Evolutionary conservation across 768 basidiomycete genomes (phyloP).

Genomic region (Pisolithus orientalis): DNA sequence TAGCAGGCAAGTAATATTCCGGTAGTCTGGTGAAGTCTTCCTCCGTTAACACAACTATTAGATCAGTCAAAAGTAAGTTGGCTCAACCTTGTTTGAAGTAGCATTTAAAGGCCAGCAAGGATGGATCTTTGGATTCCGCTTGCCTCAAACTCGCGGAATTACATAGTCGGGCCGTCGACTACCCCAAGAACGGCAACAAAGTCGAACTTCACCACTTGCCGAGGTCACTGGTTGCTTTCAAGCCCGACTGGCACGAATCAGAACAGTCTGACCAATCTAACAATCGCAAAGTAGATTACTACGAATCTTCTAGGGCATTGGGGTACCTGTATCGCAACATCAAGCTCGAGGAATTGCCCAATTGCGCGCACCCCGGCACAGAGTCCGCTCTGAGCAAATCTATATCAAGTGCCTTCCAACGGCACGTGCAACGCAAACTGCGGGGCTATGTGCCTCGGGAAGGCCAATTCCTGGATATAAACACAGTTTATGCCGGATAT

Average conservation of each 20-base stretch:
- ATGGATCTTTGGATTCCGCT: constrained; percentile 51
- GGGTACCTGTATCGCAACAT: constrained; percentile 68
- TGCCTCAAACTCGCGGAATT: constrained; percentile 57
- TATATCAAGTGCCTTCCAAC: constrained; percentile 16
- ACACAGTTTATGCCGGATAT: constrained; percentile 46
- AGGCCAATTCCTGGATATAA: constrained; percentile 9
- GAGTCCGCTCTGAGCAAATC: constrained; percentile 27
- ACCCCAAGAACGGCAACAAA: constrained; percentile 69
- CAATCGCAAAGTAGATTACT: constrained; percentile 59
- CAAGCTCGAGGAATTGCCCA: constrained; percentile 32
- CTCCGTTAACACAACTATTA: constrained; percentile 17
- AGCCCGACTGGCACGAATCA: constrained; percentile 74
- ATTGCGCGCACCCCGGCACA: constrained; percentile 9
- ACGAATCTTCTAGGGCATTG: constrained; percentile 63
- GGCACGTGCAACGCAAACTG: constrained; percentile 18
- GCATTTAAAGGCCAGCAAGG: constrained; percentile 27
- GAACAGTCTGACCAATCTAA: constrained; percentile 36
- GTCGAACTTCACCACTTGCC: constrained; percentile 55
- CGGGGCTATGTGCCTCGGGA: not conserved
- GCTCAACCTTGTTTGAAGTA: not conserved
- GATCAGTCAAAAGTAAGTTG: constrained; percentile 63
- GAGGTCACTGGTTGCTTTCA: constrained; percentile 51
- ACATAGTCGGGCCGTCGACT: constrained; percentile 66
- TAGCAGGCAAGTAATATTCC: constrained; percentile 49
- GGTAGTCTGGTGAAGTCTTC: not conserved